Evolutionary conservation across 2,329 filamentous ascomycete genomes (phyloP).

Genomic region (Cyanodermella asteris): DNA sequence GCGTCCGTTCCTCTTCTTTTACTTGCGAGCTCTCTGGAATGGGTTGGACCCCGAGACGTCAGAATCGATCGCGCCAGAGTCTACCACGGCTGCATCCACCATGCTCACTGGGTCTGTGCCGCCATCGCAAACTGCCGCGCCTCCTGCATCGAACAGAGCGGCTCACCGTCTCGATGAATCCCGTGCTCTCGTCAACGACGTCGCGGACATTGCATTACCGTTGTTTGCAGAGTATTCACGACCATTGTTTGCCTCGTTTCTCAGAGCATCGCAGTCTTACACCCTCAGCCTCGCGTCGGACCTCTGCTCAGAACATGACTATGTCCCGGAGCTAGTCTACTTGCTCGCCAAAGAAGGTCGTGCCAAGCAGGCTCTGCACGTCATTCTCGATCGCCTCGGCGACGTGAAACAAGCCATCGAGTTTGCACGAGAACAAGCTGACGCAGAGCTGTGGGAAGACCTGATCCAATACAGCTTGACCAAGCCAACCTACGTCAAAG

Average conservation of each 20-base stretch:
- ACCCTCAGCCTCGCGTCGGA: slow-evolving; percentile 51
- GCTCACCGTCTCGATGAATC: slow-evolving; percentile 28
- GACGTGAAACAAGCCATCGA: slow-evolving; percentile 84
- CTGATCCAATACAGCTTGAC: slow-evolving; percentile 93
- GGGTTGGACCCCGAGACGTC: slow-evolving; percentile 30
- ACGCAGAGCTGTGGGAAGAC: slow-evolving; percentile 86
- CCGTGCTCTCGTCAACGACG: slow-evolving; percentile 55
- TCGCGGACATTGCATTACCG: slow-evolving; percentile 67
- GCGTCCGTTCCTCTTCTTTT: slow-evolving; percentile 71
- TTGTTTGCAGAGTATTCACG: slow-evolving; percentile 74
- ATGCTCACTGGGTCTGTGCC: too few species aligned
- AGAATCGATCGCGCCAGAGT: slow-evolving; percentile 14
- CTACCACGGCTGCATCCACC: too few species aligned
- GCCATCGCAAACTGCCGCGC: slow-evolving; percentile 12
- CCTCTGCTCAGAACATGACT: slow-evolving; percentile 62
- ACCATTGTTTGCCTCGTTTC: slow-evolving; percentile 60
- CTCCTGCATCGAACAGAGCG: slow-evolving; percentile 1
- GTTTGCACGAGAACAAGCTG: slow-evolving; percentile 84
- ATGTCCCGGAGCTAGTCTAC: slow-evolving; percentile 83
- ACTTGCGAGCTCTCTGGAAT: slow-evolving; percentile 67
- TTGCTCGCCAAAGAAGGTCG: slow-evolving; percentile 88
- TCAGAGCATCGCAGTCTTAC: slow-evolving; percentile 69
- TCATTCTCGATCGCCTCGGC: slow-evolving; percentile 83
- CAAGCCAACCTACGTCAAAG: slow-evolving; percentile 83
- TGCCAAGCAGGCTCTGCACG: slow-evolving; percentile 70